phyloP scores from a whole-genome alignment of 2,329 filamentous ascomycete genomes.

The Sporothrix luriei region DNA sequence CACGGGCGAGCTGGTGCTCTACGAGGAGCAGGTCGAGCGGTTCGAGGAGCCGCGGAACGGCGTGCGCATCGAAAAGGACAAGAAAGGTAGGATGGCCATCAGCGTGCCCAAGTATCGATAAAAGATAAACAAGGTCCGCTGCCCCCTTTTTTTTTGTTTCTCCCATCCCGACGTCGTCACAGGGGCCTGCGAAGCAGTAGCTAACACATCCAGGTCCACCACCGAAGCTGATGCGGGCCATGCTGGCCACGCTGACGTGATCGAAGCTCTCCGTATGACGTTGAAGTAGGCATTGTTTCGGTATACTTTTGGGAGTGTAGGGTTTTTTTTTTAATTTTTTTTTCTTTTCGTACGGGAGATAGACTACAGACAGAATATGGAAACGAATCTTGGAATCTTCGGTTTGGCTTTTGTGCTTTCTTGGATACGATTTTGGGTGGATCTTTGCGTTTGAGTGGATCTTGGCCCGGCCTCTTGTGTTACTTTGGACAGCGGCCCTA shows the following conservation, averaged over 20 bases:
- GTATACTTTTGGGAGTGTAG: too few species aligned
- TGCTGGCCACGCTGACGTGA: constrained; percentile 36
- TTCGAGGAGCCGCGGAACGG: constrained; percentile 58
- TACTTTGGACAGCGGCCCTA: background rate
- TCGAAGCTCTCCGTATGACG: too few species aligned
- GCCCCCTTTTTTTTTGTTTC: constrained; percentile 35
- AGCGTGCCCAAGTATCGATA: constrained; percentile 71
- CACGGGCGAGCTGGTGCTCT: constrained; percentile 65
- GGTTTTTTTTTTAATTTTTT: too few species aligned
- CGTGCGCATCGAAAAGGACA: constrained; percentile 79
- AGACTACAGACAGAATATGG: background rate
- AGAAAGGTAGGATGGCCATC: constrained; percentile 93
- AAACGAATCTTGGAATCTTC: background rate
- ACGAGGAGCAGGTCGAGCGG: constrained; percentile 61
- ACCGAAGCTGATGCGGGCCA: constrained; percentile 34
- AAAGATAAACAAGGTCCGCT: constrained; percentile 49
- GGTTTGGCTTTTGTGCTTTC: background rate
- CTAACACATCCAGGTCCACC: constrained; percentile 33
- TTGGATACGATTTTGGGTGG: background rate
- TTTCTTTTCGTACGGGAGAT: too few species aligned
- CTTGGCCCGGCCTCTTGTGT: background rate
- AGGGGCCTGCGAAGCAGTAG: background rate
- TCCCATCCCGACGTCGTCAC: background rate
- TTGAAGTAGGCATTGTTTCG: background rate
- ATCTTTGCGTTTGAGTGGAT: background rate